Percentiles rank a stretch among this genome's conserved stretches.
Conservation (phyloP, 75 land plant genomes). For the Sequoia sempervirens region DNA sequence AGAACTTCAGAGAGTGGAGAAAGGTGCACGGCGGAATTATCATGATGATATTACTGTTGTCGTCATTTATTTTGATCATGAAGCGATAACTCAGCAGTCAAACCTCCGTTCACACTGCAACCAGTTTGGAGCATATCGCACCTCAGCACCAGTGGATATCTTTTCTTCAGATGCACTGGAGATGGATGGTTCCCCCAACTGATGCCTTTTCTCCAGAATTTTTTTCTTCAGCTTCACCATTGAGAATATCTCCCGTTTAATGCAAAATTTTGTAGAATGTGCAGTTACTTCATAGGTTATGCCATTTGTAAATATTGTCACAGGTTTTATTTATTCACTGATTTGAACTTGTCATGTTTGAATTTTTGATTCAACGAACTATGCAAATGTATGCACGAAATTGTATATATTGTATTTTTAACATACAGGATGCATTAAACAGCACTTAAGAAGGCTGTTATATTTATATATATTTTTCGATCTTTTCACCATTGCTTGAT, state of each 20-base stretch:
- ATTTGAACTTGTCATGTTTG: neutral
- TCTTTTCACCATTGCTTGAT: neutral
- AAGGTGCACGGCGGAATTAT: slow-evolving; percentile 12
- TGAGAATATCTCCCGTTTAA: neutral
- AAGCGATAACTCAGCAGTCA: neutral
- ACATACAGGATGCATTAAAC: neutral
- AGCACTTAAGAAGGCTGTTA: neutral
- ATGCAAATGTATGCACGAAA: neutral
- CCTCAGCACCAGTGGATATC: slow-evolving; percentile 5
- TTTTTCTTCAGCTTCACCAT: neutral
- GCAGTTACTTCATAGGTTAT: neutral
- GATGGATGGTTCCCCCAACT: neutral
- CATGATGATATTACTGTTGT: slow-evolving; percentile 20
- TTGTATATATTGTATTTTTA: neutral
- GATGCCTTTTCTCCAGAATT: neutral
- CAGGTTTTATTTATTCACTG: neutral
- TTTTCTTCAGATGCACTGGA: neutral
- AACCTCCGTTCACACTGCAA: neutral
- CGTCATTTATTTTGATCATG: slow-evolving; percentile 19
- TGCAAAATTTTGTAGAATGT: neutral
- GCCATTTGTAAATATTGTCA: neutral
- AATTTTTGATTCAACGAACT: neutral
- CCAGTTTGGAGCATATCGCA: neutral
- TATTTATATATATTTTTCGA: neutral
- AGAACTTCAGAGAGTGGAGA: slow-evolving; percentile 14